phyloP scores from a whole-genome alignment of 2,329 filamentous ascomycete genomes.

The Cytospora schulzeri region DNA sequence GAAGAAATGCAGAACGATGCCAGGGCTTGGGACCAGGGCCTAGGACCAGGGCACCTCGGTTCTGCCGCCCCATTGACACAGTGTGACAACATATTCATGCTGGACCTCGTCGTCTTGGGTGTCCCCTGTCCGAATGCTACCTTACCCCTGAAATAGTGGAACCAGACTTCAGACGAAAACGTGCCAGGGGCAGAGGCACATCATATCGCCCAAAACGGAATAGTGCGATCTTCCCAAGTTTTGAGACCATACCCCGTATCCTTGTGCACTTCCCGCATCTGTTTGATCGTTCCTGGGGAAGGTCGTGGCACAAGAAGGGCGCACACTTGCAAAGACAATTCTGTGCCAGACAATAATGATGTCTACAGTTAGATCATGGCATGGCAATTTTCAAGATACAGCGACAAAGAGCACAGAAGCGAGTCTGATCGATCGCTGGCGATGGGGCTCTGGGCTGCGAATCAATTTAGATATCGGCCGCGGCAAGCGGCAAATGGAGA shows the following conservation, averaged over 20 bases:
- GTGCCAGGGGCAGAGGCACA: conserved; percentile 20
- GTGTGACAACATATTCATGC: conserved; percentile 19
- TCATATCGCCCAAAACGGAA: neutral
- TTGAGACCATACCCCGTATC: conserved; percentile 7
- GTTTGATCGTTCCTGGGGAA: conserved; percentile 20
- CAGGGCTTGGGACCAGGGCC: conserved; percentile 9
- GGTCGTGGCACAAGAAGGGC: conserved; percentile 3
- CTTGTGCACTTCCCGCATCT: conserved; percentile 23
- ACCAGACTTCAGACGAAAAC: conserved; percentile 26
- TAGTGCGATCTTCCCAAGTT: conserved; percentile 26
- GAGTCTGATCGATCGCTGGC: neutral
- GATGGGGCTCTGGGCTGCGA: too few species aligned
- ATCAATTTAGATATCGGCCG: neutral
- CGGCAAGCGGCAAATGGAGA: neutral
- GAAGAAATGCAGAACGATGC: conserved; percentile 7
- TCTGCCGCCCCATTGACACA: conserved; percentile 17
- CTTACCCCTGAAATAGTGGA: conserved; percentile 21
- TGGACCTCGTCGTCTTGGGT: conserved; percentile 3
- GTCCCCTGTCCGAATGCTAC: conserved; percentile 18
- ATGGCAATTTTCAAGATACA: too few species aligned
- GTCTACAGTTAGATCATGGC: neutral
- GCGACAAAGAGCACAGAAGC: neutral
- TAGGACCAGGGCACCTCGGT: conserved; percentile 10
- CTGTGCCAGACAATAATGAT: neutral
- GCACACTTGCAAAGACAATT: neutral